These are phyloP conservation scores for Hysterangium stoloniferum DNA, from an alignment of 768 basidiomycete genomes.

Conservation along the genomic window DNA sequence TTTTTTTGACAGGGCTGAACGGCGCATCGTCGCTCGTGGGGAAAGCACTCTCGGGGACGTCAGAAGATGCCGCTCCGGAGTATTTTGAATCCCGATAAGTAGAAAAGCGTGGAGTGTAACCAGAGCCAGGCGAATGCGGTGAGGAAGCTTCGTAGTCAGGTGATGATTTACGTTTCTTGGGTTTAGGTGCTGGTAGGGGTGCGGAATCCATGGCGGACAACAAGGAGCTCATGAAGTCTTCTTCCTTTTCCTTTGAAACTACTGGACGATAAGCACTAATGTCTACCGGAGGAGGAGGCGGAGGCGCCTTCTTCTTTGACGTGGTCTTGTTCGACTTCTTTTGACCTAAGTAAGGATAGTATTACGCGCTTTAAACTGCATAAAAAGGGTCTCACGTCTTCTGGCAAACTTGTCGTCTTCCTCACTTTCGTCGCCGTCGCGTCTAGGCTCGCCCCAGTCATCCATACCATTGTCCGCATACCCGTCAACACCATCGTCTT, in stretches of 20 bases:
- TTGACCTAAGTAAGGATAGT: not conserved
- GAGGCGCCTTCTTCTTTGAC: slow-evolving; percentile 39
- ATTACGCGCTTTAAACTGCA: not conserved
- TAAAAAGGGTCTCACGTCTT: not conserved
- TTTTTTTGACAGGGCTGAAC: slow-evolving; percentile 67
- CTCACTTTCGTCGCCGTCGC: slow-evolving; percentile 39
- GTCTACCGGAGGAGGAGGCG: slow-evolving; percentile 44
- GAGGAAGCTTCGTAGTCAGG: slow-evolving; percentile 32
- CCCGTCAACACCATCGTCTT: slow-evolving; percentile 85
- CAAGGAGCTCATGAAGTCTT: slow-evolving; percentile 81
- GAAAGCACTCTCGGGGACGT: slow-evolving; percentile 17
- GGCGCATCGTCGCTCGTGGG: slow-evolving; percentile 53
- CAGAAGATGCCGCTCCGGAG: slow-evolving; percentile 12
- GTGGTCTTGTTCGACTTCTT: slow-evolving; percentile 30
- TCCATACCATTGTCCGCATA: slow-evolving; percentile 98
- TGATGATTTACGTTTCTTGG: slow-evolving; percentile 66
- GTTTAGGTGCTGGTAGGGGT: slow-evolving; percentile 19
- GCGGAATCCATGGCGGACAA: slow-evolving; percentile 58
- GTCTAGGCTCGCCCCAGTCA: slow-evolving; percentile 57
- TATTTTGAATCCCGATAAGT: slow-evolving; percentile 17
- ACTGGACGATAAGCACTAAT: slow-evolving; percentile 77
- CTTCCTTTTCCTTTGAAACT: slow-evolving; percentile 71
- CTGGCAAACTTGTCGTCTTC: slow-evolving; percentile 28
- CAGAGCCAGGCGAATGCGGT: slow-evolving; percentile 27
- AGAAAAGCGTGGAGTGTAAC: slow-evolving; percentile 30